Conservation (phyloP, 75 land plant genomes). For the Pseudotsuga menziesii region DNA sequence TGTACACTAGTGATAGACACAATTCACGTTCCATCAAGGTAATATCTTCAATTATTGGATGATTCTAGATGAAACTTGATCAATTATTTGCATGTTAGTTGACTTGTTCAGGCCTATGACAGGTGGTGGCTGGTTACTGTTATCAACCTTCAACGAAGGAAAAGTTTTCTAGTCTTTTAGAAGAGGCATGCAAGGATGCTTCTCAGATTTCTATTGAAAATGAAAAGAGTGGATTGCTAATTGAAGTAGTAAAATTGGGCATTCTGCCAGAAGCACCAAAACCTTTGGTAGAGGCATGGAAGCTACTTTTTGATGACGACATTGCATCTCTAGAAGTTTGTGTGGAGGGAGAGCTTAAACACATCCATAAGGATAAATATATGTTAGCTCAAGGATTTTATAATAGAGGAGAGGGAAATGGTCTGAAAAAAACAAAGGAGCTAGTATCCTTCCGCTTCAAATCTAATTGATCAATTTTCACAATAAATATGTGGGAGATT, state of each 20-base stretch:
- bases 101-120: constrained; percentile 4
- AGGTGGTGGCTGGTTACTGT: constrained; percentile 63
- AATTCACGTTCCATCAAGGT: constrained; percentile 62
- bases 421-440: constrained; percentile 82
- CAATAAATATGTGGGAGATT: constrained; percentile 99
- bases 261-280: constrained; percentile 11
- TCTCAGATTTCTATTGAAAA: constrained; percentile 2
- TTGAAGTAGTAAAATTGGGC: constrained; percentile 9
- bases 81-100: neutral
- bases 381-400: constrained; percentile 75
- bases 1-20: constrained; percentile 43
- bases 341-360: constrained; percentile 96
- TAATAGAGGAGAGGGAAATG: constrained; percentile 57
- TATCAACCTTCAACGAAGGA: constrained; percentile 41
- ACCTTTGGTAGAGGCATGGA: constrained; percentile 54
- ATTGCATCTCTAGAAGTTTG: constrained; percentile 74
- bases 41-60: neutral
- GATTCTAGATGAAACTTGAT: constrained; percentile 5
- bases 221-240: neutral
- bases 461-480: constrained; percentile 87
- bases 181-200: constrained; percentile 16
- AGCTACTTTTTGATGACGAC: constrained; percentile 73
- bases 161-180: constrained; percentile 22
- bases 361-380: constrained; percentile 95
- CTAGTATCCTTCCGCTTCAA: constrained; percentile 98